These are phyloP conservation scores for Xylaria sp. DNA, from an alignment of 2,329 filamentous ascomycete genomes.

Conservation along the genomic window DNA sequence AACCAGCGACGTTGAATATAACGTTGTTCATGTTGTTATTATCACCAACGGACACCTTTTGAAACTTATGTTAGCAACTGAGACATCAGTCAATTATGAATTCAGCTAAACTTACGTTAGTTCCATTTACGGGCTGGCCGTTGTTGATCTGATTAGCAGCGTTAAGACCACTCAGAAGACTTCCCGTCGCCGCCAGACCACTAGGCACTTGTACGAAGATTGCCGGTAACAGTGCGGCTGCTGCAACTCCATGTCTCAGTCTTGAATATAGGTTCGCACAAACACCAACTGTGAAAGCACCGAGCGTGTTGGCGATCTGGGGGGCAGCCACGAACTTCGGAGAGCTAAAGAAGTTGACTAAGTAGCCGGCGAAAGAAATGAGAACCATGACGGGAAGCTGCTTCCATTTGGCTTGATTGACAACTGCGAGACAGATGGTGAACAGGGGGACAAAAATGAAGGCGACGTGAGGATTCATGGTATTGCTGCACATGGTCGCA, in stretches of 20 bases:
- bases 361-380: constrained; percentile 77
- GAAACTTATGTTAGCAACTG: constrained; percentile 6
- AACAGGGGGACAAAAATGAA: constrained; percentile 81
- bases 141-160: constrained; percentile 58
- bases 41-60: constrained; percentile 42
- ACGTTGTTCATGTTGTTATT: constrained; percentile 52
- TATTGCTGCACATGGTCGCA: constrained; percentile 45
- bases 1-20: constrained; percentile 58
- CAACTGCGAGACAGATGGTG: constrained; percentile 75
- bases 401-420: constrained; percentile 85
- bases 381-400: constrained; percentile 81
- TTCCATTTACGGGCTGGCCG: constrained; percentile 49
- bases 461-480: constrained; percentile 53
- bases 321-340: constrained; percentile 73
- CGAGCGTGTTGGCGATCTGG: constrained; percentile 80
- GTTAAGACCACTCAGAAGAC: constrained; percentile 56
- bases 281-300: constrained; percentile 79
- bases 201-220: constrained; percentile 62
- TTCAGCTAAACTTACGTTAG: constrained; percentile 41
- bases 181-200: constrained; percentile 58
- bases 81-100: not conserved
- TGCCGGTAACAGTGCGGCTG: constrained; percentile 58
- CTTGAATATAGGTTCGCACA: constrained; percentile 81
- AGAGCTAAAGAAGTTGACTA: constrained; percentile 79
- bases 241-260: constrained; percentile 61